Conservation (phyloP, 805 yeast species). For the Lipomyces yamanashiensis region DNA sequence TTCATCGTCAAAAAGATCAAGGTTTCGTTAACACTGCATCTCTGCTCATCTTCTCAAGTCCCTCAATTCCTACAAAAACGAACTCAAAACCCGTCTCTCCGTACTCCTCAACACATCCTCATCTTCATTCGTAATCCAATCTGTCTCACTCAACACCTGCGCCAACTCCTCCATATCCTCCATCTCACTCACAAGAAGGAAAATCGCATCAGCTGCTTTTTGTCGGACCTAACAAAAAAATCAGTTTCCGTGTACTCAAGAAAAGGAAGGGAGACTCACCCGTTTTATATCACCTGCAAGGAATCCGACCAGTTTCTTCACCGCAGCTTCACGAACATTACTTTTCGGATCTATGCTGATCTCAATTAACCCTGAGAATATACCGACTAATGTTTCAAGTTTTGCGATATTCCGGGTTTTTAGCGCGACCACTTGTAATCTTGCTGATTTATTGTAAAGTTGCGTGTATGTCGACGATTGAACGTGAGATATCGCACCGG, state of each 20-base stretch:
- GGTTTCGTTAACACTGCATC: too few species aligned
- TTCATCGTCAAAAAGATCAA: too few species aligned
- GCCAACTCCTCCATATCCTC: neutral
- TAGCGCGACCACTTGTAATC: constrained; percentile 13
- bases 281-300: constrained; percentile 10
- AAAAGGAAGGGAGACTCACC: constrained; percentile 11
- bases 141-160: neutral
- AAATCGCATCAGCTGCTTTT: constrained; percentile 20
- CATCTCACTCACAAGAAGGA: neutral
- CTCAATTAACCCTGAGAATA: constrained; percentile 11
- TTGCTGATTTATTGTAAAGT: constrained; percentile 27
- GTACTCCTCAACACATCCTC: neutral
- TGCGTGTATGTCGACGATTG: constrained; percentile 1
- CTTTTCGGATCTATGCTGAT: neutral
- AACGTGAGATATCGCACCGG: neutral
- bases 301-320: constrained; percentile 15
- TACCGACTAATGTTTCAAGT: neutral
- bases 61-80: neutral
- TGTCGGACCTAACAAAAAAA: constrained; percentile 21
- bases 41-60: too few species aligned
- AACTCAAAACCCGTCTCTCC: neutral
- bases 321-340: constrained; percentile 22
- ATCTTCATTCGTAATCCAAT: constrained; percentile 2
- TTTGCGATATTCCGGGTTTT: constrained; percentile 8
- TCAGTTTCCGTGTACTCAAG: neutral